Evolutionary conservation across 441 rosid genomes (phyloP), one percentile per base, ranked within the genome.

Genomic region (Euphorbia corollata): DNA sequence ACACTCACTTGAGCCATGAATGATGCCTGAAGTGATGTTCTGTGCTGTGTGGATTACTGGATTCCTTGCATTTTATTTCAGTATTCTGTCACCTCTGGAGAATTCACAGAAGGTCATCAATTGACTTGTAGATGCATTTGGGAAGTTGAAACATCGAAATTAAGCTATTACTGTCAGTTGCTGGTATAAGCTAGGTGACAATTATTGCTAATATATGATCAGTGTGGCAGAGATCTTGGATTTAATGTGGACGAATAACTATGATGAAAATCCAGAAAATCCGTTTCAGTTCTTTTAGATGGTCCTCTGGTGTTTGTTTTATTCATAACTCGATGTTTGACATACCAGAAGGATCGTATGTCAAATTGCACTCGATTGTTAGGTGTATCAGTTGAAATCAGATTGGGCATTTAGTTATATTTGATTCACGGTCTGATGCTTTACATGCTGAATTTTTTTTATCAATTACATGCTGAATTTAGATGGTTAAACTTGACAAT

Each of bases 361-460:
- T 32, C 9, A 30, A 30, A 11, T 38, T 0, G 22, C 4, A 41
- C n/a, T 23, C 10, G 65, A 51, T 18, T 19, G n/a, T 51, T 16
- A 51, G 56, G 18, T 51, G 56, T 9, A 51, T 51, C 9, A 51
- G 3, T 38, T 8, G 39, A 63, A 13, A 48, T 23, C 4, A 7
- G n/a, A 47, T 23, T 18, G 24, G 16, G 16, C 16, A 11, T 45
- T 45, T 12, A 9, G 47, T 41, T 41, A 41, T 8, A 41, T 41
- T 8, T 41, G 47, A 81, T 86, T 61, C 83, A 86, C 72, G 68
- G 51, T 79, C 70, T 75, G 69, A 73, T 73, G 72, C 80, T 55
- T 64, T 59, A 36, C n/a, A n/a, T n/a, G n/a, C n/a, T n/a, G n/a
- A n/a, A n/a, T n/a, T n/a, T n/a, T n/a, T n/a, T n/a, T n/a, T n/a